These are phyloP conservation scores for Blakeslea trispora DNA, from an alignment of 371 early-diverging fungal species.

Conservation along the genomic window DNA sequence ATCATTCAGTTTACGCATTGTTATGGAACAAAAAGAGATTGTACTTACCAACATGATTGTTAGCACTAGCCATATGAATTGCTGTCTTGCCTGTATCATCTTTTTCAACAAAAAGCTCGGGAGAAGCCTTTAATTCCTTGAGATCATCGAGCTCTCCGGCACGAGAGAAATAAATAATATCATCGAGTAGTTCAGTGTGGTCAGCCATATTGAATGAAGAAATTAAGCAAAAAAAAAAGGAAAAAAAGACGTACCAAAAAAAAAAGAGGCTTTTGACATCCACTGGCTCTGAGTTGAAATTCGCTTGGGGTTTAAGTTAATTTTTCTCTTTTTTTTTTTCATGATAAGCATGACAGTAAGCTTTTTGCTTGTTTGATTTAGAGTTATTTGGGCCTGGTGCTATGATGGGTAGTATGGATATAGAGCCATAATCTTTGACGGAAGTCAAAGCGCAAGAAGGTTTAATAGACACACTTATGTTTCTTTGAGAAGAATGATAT, in stretches of 20 bases:
- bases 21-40: too few relatives aligned
- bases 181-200: constrained; percentile 42
- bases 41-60: constrained; percentile 70
- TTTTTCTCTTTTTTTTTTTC: too few relatives aligned
- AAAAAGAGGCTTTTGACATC: constrained; percentile 12
- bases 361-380: too few relatives aligned
- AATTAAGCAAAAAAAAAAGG: background rate
- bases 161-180: constrained; percentile 72
- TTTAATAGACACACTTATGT: too few relatives aligned
- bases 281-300: too few relatives aligned
- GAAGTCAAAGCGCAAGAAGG: too few relatives aligned
- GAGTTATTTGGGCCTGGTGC: too few relatives aligned
- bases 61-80: constrained; percentile 85
- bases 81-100: constrained; percentile 74
- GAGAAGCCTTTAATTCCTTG: constrained; percentile 44
- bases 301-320: background rate
- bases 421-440: too few relatives aligned
- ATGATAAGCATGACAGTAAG: too few relatives aligned
- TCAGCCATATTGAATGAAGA: constrained; percentile 13
- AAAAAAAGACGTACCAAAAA: background rate
- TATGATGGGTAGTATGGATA: too few relatives aligned
- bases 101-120: constrained; percentile 32
- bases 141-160: constrained; percentile 80
- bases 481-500: too few relatives aligned
- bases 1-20: too few relatives aligned